Evolutionary conservation across 768 basidiomycete genomes (phyloP), one percentile per base, ranked within the genome.

Genomic region (Lactifluus echinatus): DNA sequence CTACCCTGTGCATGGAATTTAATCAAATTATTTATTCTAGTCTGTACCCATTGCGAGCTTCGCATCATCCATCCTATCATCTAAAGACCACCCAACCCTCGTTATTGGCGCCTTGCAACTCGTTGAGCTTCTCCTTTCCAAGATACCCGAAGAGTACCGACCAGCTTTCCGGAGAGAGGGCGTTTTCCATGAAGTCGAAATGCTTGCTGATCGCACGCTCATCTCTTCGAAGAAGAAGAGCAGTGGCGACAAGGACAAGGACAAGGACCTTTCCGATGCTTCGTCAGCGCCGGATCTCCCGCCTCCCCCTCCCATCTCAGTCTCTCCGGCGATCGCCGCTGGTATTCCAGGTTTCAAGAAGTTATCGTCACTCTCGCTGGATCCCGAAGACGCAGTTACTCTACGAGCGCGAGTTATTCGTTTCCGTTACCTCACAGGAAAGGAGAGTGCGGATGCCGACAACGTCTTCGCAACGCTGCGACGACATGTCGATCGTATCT

Each of bases 1-100:
- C 21, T 62, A 29, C 49, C 57, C 34, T 1, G n/a, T 26, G 26
- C 37, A 23, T 4, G 40, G 37, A 17, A 36, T 34, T 26, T 11
- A 17, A 50, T 52, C 59, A 50, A 34, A 64, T 57, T 60, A 28
- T 17, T 46, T 17, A 12, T 44, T 23, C 23, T 65, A 97, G 94
- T 84, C 81, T 66, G 95, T 99, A 5, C 93, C 96, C 11, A 82
- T 99, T 48, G 92, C 96, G 2, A 90, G 91, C 68, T 98, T 98
- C 69, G 84, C 94, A 1, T 93, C 93, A 0, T 92, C 92, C 0
- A 91, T 98, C 53, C 71, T 98, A 34, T 96, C 95, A 0, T 91
- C 90, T 0, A 88, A 85, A 65, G 96, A 99, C 68, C 90, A 94
- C 60, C 83, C 88, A 2, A 80, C 84, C 0, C 79, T 95, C 43